phyloP scores from a whole-genome alignment of 2,329 filamentous ascomycete species.

The Fusarium pseudograminearum region DNA sequence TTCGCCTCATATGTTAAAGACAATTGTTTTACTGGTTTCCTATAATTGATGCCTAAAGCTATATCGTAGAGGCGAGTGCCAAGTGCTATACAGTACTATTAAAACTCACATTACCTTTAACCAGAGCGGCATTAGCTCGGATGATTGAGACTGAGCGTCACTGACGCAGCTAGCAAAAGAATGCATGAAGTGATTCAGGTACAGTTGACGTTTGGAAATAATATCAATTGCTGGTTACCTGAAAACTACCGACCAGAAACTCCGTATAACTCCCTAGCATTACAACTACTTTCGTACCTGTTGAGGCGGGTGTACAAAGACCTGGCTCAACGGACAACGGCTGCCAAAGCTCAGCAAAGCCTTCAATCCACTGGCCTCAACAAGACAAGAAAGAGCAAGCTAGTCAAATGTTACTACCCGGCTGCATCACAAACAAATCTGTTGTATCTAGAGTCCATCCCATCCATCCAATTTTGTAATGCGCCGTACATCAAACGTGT shows the following conservation, averaged over 20 bases:
- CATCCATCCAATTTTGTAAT: conserved; percentile 37
- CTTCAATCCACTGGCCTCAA: conserved; percentile 7
- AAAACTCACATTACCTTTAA: not conserved
- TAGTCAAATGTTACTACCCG: not conserved
- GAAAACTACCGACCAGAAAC: conserved; percentile 21
- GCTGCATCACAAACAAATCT: conserved; percentile 11
- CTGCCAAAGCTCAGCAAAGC: not conserved
- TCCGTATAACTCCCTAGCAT: conserved; percentile 31
- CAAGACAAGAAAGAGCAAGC: conserved; percentile 5
- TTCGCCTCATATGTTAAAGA: not conserved
- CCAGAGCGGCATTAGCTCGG: not conserved
- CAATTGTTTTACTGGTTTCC: not conserved
- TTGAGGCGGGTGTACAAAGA: conserved; percentile 14
- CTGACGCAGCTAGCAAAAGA: not conserved
- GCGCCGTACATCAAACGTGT: conserved; percentile 21
- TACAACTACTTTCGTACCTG: conserved; percentile 11
- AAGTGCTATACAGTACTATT: not conserved
- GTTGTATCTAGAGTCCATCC: conserved; percentile 24
- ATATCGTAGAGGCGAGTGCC: not conserved
- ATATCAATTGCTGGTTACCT: conserved; percentile 24
- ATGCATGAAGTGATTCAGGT: too few relatives aligned
- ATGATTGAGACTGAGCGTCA: not conserved
- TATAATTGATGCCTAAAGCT: not conserved
- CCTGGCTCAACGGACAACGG: not conserved
- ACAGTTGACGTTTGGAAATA: not conserved